A percentile compares a stretch with the other conserved stretches of the same genome.
These are phyloP conservation scores for Aureobasidium mangrovei DNA, from an alignment of 2,329 filamentous ascomycete genomes.

Conservation along the genomic window DNA sequence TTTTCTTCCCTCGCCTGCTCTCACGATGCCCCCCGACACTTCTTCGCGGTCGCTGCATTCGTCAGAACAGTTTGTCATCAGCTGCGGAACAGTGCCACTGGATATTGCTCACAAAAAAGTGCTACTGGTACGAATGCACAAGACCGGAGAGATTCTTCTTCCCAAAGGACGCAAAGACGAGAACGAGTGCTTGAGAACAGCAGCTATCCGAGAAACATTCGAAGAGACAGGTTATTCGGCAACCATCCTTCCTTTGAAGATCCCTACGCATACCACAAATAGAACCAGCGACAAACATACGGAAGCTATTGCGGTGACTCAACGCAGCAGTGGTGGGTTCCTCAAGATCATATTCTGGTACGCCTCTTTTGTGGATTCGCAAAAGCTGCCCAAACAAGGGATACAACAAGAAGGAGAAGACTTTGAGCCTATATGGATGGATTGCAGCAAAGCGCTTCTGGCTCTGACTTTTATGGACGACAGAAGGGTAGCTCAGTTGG, in stretches of 20 bases:
- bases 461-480: neutral
- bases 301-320: neutral
- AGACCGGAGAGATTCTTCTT: constrained; percentile 13
- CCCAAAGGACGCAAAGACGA: constrained; percentile 17
- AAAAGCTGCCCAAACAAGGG: neutral
- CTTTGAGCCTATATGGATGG: constrained; percentile 7
- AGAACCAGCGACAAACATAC: neutral
- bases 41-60: neutral
- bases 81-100: neutral
- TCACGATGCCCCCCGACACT: neutral
- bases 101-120: neutral
- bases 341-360: constrained; percentile 14
- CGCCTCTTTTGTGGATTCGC: constrained; percentile 1
- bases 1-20: too few relatives aligned
- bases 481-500: neutral
- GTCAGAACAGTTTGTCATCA: neutral
- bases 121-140: neutral
- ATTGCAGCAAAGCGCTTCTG: neutral
- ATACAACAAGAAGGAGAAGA: constrained; percentile 11
- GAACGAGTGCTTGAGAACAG: constrained; percentile 13
- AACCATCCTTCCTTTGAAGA: neutral
- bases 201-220: constrained; percentile 16
- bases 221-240: constrained; percentile 16
- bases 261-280: neutral
- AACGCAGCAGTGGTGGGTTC: neutral